Evolutionary conservation across 352 stramenopile species (phyloP).

Genomic region (Pythium dissotocum): DNA sequence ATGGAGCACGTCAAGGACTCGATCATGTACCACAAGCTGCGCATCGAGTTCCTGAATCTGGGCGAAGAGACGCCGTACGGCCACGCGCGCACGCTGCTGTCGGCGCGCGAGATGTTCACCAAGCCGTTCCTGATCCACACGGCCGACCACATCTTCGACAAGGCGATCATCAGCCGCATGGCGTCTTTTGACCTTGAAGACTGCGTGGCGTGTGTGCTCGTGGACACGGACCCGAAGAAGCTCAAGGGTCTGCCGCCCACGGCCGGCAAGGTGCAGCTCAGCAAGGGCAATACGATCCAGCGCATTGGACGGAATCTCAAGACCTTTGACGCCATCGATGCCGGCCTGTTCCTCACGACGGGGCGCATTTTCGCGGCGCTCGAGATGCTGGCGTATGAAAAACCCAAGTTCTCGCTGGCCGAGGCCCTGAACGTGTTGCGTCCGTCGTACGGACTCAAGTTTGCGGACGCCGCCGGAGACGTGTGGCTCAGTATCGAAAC

Average conservation of each 20-base stretch:
- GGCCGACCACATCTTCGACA: slow-evolving; percentile 84
- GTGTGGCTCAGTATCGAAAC: slow-evolving; percentile 84
- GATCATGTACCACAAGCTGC: slow-evolving; percentile 70
- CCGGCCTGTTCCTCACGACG: slow-evolving; percentile 74
- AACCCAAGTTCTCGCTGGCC: slow-evolving; percentile 81
- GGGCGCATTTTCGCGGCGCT: slow-evolving; percentile 71
- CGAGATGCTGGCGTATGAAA: slow-evolving; percentile 84
- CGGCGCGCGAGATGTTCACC: slow-evolving; percentile 74
- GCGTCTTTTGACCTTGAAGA: slow-evolving; percentile 73
- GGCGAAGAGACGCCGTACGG: slow-evolving; percentile 74
- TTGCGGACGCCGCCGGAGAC: slow-evolving; percentile 57
- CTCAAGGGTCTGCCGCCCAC: slow-evolving; percentile 59
- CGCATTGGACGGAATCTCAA: slow-evolving; percentile 72
- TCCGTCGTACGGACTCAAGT: slow-evolving; percentile 77
- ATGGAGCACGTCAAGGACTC: slow-evolving; percentile 80
- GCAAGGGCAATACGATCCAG: slow-evolving; percentile 49
- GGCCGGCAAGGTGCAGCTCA: slow-evolving; percentile 68
- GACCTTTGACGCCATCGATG: slow-evolving; percentile 77
- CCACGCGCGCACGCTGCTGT: slow-evolving; percentile 72
- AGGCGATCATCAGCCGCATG: slow-evolving; percentile 64
- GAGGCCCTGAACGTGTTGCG: slow-evolving; percentile 82
- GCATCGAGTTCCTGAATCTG: slow-evolving; percentile 86
- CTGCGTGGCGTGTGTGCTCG: slow-evolving; percentile 72
- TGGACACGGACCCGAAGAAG: slow-evolving; percentile 68
- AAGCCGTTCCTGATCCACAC: slow-evolving; percentile 88